phyloP scores from a whole-genome alignment of 495 filamentous ascomycete species.

The Penicillium atrosanguineum region DNA sequence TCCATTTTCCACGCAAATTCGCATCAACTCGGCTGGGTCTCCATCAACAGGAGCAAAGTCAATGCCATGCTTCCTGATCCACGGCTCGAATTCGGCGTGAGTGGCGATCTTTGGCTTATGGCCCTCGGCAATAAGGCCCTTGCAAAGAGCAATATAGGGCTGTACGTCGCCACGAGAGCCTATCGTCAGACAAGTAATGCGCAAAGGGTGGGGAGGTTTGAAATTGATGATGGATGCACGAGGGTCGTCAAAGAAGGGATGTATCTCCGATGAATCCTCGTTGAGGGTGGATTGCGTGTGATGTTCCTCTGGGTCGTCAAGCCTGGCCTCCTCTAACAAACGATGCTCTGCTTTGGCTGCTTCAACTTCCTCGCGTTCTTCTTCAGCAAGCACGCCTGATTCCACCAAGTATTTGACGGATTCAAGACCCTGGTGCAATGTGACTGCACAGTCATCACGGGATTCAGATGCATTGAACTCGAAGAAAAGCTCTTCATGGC shows the following conservation, averaged over 20 bases:
- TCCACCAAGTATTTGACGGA: slow-evolving; percentile 69
- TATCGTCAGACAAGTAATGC: slow-evolving; percentile 93
- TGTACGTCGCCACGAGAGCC: slow-evolving; percentile 96
- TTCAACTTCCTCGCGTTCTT: slow-evolving; percentile 69
- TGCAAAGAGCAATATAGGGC: slow-evolving; percentile 95
- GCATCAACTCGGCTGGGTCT: slow-evolving; percentile 92
- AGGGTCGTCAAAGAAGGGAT: slow-evolving; percentile 88
- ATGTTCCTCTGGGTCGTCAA: slow-evolving; percentile 57
- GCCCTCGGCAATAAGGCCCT: slow-evolving; percentile 82
- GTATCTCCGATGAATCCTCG: slow-evolving; percentile 46
- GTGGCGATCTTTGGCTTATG: slow-evolving; percentile 88
- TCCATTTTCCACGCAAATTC: slow-evolving; percentile 92
- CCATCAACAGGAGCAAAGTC: slow-evolving; percentile 85
- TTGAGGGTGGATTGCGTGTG: slow-evolving; percentile 43
- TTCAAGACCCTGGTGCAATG: slow-evolving; percentile 72
- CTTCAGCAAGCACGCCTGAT: slow-evolving; percentile 63
- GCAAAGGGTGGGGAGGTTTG: slow-evolving; percentile 77
- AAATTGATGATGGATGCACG: slow-evolving; percentile 92
- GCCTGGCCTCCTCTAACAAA: slow-evolving; percentile 74
- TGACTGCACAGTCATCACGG: slow-evolving; percentile 86
- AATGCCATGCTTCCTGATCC: slow-evolving; percentile 89
- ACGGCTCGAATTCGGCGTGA: slow-evolving; percentile 82
- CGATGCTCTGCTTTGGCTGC: slow-evolving; percentile 79
- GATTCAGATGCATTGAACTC: slow-evolving; percentile 76
- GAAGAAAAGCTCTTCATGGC: slow-evolving; percentile 96